Base-by-base conservation (phyloP, 345 rosid genomes). In the Erysimum cheiranthoides region DNA sequence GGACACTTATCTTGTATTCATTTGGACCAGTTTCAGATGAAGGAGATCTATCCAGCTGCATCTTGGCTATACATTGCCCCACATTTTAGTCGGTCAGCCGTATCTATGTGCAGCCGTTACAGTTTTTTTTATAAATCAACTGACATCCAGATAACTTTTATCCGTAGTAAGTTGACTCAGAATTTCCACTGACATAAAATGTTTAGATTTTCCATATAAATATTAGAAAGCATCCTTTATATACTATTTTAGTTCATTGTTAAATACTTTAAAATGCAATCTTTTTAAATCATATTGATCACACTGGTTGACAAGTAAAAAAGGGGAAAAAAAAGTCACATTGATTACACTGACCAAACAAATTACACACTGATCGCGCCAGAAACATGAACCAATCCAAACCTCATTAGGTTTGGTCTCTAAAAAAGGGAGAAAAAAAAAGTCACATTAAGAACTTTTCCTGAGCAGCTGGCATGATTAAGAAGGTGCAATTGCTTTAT, bases 401-500 rank as follows among this genome's bases (percentile, higher is more conserved):
- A 64, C 10, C 8, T 53, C 54, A 65, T 64, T 17, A 52, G 25
- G 60, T 67, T 52, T 40, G 36, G 13, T 68, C 13, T 36, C 21
- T 4, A 6, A 25, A 64, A 27, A 61, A n/a, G n/a, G n/a, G n/a
- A n/a, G n/a, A n/a, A n/a, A n/a, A n/a, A n/a, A n/a, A n/a, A n/a
- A n/a, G n/a, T n/a, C n/a, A n/a, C n/a, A n/a, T n/a, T n/a, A 6
- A 3, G 62, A 14, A 76, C 64, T 52, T 76, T 75, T 42, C 36
- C 50, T 53, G 80, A 69, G 80, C 75, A 69, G 80, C 75, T 76
- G 75, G 70, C 74, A 27, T 70, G 75, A 62, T 53, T 76, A 61
- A 31, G 79, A 47, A 76, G 56, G 38, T 67, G 34, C 61, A 1
- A 32, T 51, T 60, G 62, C 69, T 50, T 74, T 66, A 58, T 18